These are phyloP conservation scores for Jamesozyma piceae DNA, from an alignment of 805 yeast genomes.

Conservation along the genomic window DNA sequence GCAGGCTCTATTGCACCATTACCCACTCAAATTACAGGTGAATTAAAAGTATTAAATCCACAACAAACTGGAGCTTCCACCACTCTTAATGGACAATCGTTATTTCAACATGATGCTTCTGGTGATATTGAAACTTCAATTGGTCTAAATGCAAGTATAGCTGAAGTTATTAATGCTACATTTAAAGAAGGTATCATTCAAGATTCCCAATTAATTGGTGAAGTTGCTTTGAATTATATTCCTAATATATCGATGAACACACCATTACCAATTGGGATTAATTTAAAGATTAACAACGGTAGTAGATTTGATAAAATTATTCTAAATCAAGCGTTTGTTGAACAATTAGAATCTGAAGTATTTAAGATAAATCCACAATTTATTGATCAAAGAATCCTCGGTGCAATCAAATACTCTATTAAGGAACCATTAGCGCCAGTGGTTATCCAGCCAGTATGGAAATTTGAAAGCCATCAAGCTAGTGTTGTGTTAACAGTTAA, in stretches of 20 bases:
- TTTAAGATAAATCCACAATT: slow-evolving; percentile 42
- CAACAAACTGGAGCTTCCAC: slow-evolving; percentile 39
- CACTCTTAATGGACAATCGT: slow-evolving; percentile 22
- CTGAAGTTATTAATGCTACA: slow-evolving; percentile 74
- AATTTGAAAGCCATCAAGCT: slow-evolving; percentile 75
- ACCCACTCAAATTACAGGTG: slow-evolving; percentile 26
- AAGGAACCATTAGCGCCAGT: slow-evolving; percentile 53
- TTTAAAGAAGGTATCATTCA: slow-evolving; percentile 57
- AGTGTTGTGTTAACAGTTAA: slow-evolving; percentile 66
- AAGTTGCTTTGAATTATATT: slow-evolving; percentile 70
- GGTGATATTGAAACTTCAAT: slow-evolving; percentile 32
- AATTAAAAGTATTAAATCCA: slow-evolving; percentile 30
- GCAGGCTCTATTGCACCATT: slow-evolving; percentile 9
- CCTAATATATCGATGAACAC: slow-evolving; percentile 20
- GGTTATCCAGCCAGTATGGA: slow-evolving; percentile 75
- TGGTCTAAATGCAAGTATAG: slow-evolving; percentile 75
- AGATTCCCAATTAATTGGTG: slow-evolving; percentile 67
- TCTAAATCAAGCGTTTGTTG: slow-evolving; percentile 46
- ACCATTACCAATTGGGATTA: slow-evolving; percentile 36
- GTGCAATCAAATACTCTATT: slow-evolving; percentile 69
- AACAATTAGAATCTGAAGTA: slow-evolving; percentile 35
- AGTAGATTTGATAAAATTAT: slow-evolving; percentile 38
- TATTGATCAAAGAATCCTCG: slow-evolving; percentile 57
- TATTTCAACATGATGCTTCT: slow-evolving; percentile 39
- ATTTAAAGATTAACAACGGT: slow-evolving; percentile 35